phyloP scores from a whole-genome alignment of 2,329 filamentous ascomycete species.

The Pseudogymnoascus sp. region DNA sequence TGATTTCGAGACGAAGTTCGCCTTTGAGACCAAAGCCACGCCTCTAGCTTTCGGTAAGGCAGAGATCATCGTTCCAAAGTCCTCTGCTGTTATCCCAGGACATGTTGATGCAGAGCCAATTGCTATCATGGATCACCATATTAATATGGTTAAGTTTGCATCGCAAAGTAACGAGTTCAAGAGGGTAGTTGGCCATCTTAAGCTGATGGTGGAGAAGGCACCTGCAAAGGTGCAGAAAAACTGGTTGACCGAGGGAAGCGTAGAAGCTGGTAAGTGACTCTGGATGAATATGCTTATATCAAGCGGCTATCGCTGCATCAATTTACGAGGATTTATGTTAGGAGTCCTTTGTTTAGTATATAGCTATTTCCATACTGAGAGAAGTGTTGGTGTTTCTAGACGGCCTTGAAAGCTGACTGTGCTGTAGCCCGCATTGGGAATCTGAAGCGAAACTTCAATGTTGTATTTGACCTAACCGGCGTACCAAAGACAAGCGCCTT shows the following conservation, averaged over 20 bases:
- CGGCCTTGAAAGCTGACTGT: neutral
- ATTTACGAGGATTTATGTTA: neutral
- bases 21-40: conserved; percentile 22
- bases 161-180: conserved; percentile 20
- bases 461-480: conserved; percentile 16
- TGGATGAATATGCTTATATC: neutral
- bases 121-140: conserved; percentile 30
- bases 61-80: conserved; percentile 26
- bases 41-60: conserved; percentile 11
- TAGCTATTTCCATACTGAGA: neutral
- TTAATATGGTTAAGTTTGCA: conserved; percentile 29
- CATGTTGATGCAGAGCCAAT: conserved; percentile 28
- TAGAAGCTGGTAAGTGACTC: neutral
- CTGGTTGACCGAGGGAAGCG: conserved; percentile 1
- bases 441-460: conserved; percentile 8
- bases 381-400: neutral
- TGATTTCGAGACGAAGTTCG: conserved; percentile 32
- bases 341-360: neutral
- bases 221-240: conserved; percentile 15
- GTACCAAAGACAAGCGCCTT: conserved; percentile 16
- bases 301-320: neutral
- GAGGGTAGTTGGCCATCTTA: conserved; percentile 14
- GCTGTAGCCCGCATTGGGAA: conserved; percentile 10
- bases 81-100: conserved; percentile 32
- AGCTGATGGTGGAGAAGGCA: conserved; percentile 16